Evolutionary conservation across 768 basidiomycete species (phyloP), one percentile per base, ranked within the genome.

Genomic region (Mycena rebaudengoi): DNA sequence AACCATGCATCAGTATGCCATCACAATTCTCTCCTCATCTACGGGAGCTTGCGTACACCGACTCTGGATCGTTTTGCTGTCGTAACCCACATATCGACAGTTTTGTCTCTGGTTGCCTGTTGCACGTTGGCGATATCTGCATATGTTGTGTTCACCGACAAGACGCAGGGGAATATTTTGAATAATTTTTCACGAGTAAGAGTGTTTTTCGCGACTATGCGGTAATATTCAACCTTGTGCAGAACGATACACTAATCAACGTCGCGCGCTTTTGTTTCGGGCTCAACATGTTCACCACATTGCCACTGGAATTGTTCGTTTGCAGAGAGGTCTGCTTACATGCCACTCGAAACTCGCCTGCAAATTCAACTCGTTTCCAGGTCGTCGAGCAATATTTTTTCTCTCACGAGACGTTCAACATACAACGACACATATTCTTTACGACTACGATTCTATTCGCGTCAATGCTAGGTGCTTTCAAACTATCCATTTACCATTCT

Each of bases 361-460:
- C 43, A 25, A 16, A 33, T 46, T 52, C 16, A 30, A n/a, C 3
- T 37, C 18, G 61, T 28, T 25, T 18, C n/a, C 70, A 95, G 94
- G 96, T 98, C 51, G 85, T 98, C 39, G 98, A 99, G 72, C 93
- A 96, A 67, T 98, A 89, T 74, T 98, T 98, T 83, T 99, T 96
- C 84, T 88, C 94, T 3, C 90, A 93, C 68, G 92, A 95, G 69
- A 74, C 83, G 12, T 99, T 94, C 82, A 92, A 82, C 73, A 83
- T 86, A 66, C 89, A 91, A 65, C 87, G 96, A 32, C 97, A 98
- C 73, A 69, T 98, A 58, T 89, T 97, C 76, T 93, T 98, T 76
- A 99, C 98, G 5, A 92, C 92, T 6, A 83, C 84, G 10, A 91
- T 98, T 51, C 85, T 97, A 25, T 86, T 91, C 69, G 79, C 91